Conservation (phyloP, 1,284 basidiomycete genomes). For the Marasmius tenuissimus region DNA sequence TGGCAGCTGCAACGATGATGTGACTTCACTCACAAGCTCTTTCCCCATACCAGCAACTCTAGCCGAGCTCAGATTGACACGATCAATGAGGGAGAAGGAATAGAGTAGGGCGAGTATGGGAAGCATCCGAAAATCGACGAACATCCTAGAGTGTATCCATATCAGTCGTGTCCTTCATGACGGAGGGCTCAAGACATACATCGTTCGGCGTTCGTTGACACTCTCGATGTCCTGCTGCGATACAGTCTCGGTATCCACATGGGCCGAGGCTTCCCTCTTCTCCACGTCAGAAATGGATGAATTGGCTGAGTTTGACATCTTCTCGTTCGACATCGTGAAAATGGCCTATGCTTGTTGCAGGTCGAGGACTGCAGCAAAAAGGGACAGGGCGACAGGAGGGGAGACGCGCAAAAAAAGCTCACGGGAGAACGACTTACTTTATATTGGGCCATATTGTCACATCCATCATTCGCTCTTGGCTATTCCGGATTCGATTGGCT, state of each 20-base stretch:
- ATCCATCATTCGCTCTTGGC: background rate
- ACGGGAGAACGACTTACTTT: background rate
- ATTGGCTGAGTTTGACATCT: background rate
- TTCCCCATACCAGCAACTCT: conserved; percentile 42
- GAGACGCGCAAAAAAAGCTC: background rate
- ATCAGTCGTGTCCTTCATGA: conserved; percentile 1
- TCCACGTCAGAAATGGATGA: background rate
- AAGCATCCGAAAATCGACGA: conserved; percentile 40
- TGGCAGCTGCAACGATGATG: background rate
- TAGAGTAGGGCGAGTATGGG: conserved; percentile 40
- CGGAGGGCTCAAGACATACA: background rate
- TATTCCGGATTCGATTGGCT: background rate
- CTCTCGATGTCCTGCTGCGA: background rate
- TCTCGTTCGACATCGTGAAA: background rate
- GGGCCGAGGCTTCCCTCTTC: background rate
- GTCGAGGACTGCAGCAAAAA: background rate
- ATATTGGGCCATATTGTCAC: background rate
- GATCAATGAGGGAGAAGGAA: conserved; percentile 42
- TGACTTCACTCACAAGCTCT: conserved; percentile 32
- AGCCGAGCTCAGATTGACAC: conserved; percentile 43
- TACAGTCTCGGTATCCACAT: background rate
- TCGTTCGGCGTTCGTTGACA: conserved; percentile 1
- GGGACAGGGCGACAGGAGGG: background rate
- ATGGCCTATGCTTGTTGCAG: background rate
- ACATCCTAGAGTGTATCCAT: conserved; percentile 27